Percentiles rank a stretch among this genome's conserved stretches.
phyloP scores from a whole-genome alignment of 208 protist species.

The Kentomonas sorsogonicus region DNA sequence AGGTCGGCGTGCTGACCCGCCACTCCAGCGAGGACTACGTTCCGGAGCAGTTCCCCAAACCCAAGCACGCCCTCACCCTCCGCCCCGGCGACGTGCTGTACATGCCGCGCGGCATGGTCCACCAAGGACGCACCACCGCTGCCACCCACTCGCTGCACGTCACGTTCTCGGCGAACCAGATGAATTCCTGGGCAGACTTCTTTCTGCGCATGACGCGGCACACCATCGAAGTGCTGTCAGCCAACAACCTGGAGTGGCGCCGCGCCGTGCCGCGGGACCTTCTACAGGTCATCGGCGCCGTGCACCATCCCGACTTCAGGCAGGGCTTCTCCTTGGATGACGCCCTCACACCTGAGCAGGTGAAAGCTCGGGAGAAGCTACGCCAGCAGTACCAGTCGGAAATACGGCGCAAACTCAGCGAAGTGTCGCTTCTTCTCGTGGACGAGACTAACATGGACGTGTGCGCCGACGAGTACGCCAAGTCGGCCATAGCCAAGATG shows the following conservation, averaged over 20 bases:
- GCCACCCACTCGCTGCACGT: conserved; percentile 83
- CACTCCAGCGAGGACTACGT: conserved; percentile 75
- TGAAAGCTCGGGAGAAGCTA: conserved; percentile 11
- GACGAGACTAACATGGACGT: conserved; percentile 47
- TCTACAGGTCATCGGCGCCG: conserved; percentile 28
- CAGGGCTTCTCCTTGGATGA: too few species aligned
- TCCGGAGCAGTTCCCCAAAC: conserved; percentile 69
- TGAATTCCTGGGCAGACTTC: conserved; percentile 66
- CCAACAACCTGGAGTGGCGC: conserved; percentile 48
- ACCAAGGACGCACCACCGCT: conserved; percentile 75
- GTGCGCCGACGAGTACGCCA: conserved; percentile 43
- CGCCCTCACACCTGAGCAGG: conserved; percentile 23
- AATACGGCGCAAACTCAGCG: conserved; percentile 31
- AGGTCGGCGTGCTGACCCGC: conserved; percentile 60
- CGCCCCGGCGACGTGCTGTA: conserved; percentile 92
- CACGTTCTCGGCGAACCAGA: conserved; percentile 90
- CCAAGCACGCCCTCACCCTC: conserved; percentile 57
- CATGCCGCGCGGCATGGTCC: conserved; percentile 92
- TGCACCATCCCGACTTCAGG: conserved; percentile 34
- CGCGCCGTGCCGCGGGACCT: conserved; percentile 30
- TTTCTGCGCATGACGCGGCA: conserved; percentile 31
- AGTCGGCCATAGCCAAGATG: conserved; percentile 38
- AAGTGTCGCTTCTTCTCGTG: conserved; percentile 35
- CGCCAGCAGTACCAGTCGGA: conserved; percentile 15
- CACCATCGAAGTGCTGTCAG: conserved; percentile 44